Conservation (phyloP, 2,329 filamentous ascomycete species). For the Colletotrichum plurivorum region DNA sequence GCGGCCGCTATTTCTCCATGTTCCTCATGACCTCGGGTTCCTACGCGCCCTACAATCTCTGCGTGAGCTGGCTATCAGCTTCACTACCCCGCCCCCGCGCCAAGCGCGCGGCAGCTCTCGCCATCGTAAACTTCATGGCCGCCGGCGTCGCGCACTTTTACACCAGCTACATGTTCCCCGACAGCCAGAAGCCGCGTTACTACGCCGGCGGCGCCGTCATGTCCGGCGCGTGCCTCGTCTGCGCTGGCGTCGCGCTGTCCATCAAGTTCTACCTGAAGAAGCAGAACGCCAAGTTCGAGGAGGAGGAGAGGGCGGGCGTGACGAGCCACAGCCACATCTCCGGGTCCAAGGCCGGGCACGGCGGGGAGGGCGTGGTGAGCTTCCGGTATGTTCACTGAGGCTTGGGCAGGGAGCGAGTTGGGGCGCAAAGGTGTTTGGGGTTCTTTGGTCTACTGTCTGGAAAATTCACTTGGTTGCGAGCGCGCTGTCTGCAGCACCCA, state of each 20-base stretch:
- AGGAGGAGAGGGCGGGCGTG: conserved; percentile 41
- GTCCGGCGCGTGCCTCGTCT: conserved; percentile 45
- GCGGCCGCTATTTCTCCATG: conserved; percentile 44
- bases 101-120: conserved; percentile 52
- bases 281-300: conserved; percentile 44
- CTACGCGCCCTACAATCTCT: conserved; percentile 50
- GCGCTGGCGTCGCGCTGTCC: conserved; percentile 44
- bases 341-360: conserved; percentile 17
- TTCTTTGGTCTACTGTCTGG: too few relatives aligned
- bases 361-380: conserved; percentile 21
- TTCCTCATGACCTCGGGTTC: conserved; percentile 50
- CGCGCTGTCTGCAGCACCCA: too few relatives aligned
- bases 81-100: conserved; percentile 49
- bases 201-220: conserved; percentile 48
- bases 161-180: conserved; percentile 49
- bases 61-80: conserved; percentile 51
- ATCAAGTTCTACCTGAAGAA: conserved; percentile 47
- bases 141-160: conserved; percentile 47
- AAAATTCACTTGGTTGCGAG: too few relatives aligned
- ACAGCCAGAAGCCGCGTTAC: conserved; percentile 48
- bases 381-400: conserved; percentile 24
- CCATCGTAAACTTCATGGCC: conserved; percentile 52
- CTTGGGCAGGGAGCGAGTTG: background rate
- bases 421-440: too few relatives aligned
- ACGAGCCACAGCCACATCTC: conserved; percentile 16